phyloP scores from a whole-genome alignment of 2,329 filamentous ascomycete species.

The Fusarium tupiense region DNA sequence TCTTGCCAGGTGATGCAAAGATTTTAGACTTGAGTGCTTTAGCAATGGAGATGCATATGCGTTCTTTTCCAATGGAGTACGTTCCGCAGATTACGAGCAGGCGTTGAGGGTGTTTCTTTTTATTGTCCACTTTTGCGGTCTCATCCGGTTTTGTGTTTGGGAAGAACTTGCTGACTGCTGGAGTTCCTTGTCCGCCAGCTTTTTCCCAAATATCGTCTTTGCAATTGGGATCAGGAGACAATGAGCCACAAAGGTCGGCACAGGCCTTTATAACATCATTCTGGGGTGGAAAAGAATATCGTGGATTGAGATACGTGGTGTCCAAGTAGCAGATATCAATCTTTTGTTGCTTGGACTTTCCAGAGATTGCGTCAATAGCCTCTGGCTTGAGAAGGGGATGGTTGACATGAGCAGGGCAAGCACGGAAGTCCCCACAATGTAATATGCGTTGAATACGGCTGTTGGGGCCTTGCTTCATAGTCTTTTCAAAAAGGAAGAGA shows the following conservation, averaged over 20 bases:
- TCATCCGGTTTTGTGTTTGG: slow-evolving; percentile 47
- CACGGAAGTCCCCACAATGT: slow-evolving; percentile 95
- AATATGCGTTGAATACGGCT: slow-evolving; percentile 79
- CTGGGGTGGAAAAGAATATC: slow-evolving; percentile 93
- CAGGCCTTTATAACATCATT: slow-evolving; percentile 87
- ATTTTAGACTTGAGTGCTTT: slow-evolving; percentile 88
- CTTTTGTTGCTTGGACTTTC: slow-evolving; percentile 80
- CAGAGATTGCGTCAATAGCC: slow-evolving; percentile 73
- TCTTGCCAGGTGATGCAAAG: slow-evolving; percentile 84
- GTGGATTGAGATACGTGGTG: slow-evolving; percentile 95
- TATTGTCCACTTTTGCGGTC: slow-evolving; percentile 44
- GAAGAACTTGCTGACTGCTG: slow-evolving; percentile 64
- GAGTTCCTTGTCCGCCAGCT: slow-evolving; percentile 54
- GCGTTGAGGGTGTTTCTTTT: slow-evolving; percentile 58
- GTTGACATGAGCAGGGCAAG: slow-evolving; percentile 82
- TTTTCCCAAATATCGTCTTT: slow-evolving; percentile 60
- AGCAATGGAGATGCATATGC: slow-evolving; percentile 92
- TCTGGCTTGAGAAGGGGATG: slow-evolving; percentile 86
- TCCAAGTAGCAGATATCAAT: slow-evolving; percentile 97
- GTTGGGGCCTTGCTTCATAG: slow-evolving; percentile 67
- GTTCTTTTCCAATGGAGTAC: slow-evolving; percentile 97
- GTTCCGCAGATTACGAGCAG: slow-evolving; percentile 94
- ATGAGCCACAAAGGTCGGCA: slow-evolving; percentile 83
- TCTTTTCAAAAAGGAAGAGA: slow-evolving; percentile 90
- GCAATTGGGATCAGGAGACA: slow-evolving; percentile 70